These are phyloP conservation scores for Pichia sp. DNA, from an alignment of 1,139 yeast genomes.

Conservation along the genomic window DNA sequence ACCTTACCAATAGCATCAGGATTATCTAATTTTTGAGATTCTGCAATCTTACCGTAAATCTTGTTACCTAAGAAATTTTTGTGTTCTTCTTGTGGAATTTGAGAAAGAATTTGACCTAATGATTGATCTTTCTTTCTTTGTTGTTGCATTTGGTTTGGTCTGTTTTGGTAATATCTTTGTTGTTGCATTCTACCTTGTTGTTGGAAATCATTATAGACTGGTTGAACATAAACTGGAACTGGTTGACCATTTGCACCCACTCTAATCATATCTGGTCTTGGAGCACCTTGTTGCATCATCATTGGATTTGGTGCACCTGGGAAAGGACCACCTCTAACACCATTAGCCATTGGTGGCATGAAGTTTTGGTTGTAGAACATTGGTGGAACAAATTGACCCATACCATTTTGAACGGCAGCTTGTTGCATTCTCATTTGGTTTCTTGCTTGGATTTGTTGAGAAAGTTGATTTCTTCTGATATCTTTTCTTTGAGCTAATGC, in stretches of 20 bases:
- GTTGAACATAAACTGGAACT: conserved; percentile 75
- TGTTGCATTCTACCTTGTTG: conserved; percentile 37
- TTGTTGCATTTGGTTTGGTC: conserved; percentile 26
- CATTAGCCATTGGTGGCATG: conserved; percentile 71
- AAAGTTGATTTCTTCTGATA: conserved; percentile 93
- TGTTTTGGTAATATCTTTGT: conserved; percentile 38
- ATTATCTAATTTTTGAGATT: conserved; percentile 77
- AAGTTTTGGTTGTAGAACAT: conserved; percentile 77
- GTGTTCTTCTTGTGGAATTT: conserved; percentile 79
- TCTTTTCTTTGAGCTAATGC: conserved; percentile 99
- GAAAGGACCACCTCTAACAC: conserved; percentile 79
- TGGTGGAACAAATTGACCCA: conserved; percentile 94
- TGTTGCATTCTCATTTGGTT: conserved; percentile 98
- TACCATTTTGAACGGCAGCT: conserved; percentile 75
- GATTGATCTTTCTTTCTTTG: conserved; percentile 19
- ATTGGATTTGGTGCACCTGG: conserved; percentile 83
- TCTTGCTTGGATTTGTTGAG: conserved; percentile 97
- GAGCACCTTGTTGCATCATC: conserved; percentile 55
- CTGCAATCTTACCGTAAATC: conserved; percentile 87
- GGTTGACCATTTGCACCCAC: conserved; percentile 80
- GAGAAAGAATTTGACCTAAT: conserved; percentile 24
- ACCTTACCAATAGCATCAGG: conserved; percentile 97
- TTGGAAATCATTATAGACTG: conserved; percentile 58
- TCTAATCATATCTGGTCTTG: conserved; percentile 67
- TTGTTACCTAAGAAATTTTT: conserved; percentile 97